A percentile compares a stretch with the other conserved stretches of the same genome.
Conservation (phyloP, 352 stramenopile species). For the Pythium folliculosum region DNA sequence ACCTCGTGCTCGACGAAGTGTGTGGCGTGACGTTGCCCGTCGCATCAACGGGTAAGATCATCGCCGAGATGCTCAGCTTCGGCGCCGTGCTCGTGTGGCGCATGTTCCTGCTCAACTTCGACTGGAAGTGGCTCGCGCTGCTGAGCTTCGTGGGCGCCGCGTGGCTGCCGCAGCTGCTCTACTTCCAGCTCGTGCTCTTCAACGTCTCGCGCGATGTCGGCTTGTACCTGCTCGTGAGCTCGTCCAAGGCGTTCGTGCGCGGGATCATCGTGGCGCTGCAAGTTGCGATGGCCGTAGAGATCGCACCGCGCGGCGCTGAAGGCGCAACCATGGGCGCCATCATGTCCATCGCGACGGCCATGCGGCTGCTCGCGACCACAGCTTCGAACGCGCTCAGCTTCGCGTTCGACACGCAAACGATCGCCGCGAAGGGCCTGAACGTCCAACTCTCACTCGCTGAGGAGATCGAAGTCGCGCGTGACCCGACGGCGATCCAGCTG, state of each 20-base stretch:
- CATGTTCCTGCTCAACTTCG: slow-evolving; percentile 41
- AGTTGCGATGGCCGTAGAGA: slow-evolving; percentile 46
- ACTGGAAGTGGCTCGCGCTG: slow-evolving; percentile 41
- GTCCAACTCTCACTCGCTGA: slow-evolving; percentile 20
- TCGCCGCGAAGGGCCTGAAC: slow-evolving; percentile 21
- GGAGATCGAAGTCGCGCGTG: slow-evolving; percentile 4
- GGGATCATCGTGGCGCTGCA: slow-evolving; percentile 42
- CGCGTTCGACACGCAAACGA: slow-evolving; percentile 37
- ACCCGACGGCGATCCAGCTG: slow-evolving; percentile 13
- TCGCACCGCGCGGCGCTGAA: slow-evolving; percentile 52
- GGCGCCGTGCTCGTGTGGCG: slow-evolving; percentile 49
- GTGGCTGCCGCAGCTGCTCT: slow-evolving; percentile 44
- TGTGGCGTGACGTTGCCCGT: slow-evolving; percentile 44
- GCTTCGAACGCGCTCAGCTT: slow-evolving; percentile 48
- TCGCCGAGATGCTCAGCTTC: slow-evolving; percentile 44
- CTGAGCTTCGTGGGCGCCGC: slow-evolving; percentile 37
- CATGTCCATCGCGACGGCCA: slow-evolving; percentile 54
- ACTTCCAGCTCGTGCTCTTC: slow-evolving; percentile 39
- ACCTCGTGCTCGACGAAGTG: slow-evolving; percentile 45
- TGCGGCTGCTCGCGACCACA: slow-evolving; percentile 46
- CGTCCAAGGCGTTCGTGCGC: slow-evolving; percentile 43
- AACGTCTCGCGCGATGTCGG: slow-evolving; percentile 31
- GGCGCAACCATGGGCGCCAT: slow-evolving; percentile 54
- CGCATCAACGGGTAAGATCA: slow-evolving; percentile 49
- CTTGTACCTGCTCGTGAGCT: slow-evolving; percentile 41